Evolutionary conservation across 148 eudicot species (phyloP).

Genomic region (Spergularia marina): DNA sequence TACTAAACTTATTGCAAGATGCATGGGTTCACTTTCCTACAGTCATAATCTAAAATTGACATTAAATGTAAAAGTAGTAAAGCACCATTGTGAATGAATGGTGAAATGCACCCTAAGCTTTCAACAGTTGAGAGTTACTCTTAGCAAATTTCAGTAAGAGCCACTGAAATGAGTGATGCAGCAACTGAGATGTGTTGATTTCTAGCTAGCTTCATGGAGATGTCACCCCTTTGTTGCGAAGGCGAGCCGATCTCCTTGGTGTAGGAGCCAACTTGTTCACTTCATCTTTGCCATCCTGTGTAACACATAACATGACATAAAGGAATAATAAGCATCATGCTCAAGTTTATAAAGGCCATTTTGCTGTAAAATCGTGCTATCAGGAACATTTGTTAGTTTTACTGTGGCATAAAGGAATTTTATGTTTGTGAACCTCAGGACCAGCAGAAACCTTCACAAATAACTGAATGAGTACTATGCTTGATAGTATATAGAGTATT

Average conservation of each 20-base stretch:
- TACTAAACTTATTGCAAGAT: not conserved
- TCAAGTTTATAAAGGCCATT: not conserved
- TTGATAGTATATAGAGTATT: no score
- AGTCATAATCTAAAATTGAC: not conserved
- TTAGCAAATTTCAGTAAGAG: slow-evolving; percentile 11
- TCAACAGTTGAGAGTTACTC: not conserved
- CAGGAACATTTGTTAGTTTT: not conserved
- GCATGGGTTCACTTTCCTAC: not conserved
- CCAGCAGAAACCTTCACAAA: no score
- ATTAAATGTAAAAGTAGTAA: not conserved
- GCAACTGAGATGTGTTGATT: slow-evolving; percentile 37
- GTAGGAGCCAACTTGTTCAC: slow-evolving; percentile 28
- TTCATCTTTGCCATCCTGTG: slow-evolving; percentile 38
- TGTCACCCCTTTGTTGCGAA: slow-evolving; percentile 37
- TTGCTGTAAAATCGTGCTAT: not conserved
- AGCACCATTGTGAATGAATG: no score
- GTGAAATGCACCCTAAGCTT: not conserved
- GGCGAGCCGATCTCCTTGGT: slow-evolving; percentile 57
- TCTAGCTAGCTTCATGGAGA: slow-evolving; percentile 42
- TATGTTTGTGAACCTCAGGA: no score
- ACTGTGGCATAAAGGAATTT: no score
- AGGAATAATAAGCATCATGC: not conserved
- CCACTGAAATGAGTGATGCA: slow-evolving; percentile 22
- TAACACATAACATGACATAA: not conserved
- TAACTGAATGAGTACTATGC: no score